Conservation (phyloP, 129 eudicot genomes). For the Arctium minus region DNA sequence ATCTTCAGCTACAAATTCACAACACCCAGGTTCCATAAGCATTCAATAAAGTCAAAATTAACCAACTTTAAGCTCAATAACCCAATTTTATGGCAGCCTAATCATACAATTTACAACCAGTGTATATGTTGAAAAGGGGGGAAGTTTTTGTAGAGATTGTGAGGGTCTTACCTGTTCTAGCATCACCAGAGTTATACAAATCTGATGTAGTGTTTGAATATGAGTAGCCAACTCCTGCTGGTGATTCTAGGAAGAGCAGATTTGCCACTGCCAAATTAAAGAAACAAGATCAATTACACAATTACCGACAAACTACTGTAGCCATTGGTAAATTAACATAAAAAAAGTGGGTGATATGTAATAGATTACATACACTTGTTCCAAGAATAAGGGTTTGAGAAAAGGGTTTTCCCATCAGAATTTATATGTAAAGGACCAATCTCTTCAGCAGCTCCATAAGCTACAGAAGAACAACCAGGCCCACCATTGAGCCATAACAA, state of each 20-base stretch:
- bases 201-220: constrained; percentile 84
- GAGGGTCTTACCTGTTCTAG: constrained; percentile 61
- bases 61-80: constrained; percentile 21
- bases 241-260: constrained; percentile 95
- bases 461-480: constrained; percentile 99
- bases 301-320: background rate
- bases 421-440: constrained; percentile 86
- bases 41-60: constrained; percentile 17
- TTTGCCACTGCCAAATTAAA: constrained; percentile 77
- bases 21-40: constrained; percentile 26
- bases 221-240: constrained; percentile 98
- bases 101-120: background rate
- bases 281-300: constrained; percentile 21
- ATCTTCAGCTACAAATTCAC: constrained; percentile 74
- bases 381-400: constrained; percentile 82
- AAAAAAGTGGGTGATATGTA: background rate
- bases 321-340: background rate
- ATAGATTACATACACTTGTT: constrained; percentile 64
- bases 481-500: constrained; percentile 99
- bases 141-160: constrained; percentile 1
- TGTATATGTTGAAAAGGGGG: constrained; percentile 6
- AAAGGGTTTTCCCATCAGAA: constrained; percentile 81
- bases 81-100: constrained; percentile 1
- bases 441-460: constrained; percentile 99
- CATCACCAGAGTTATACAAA: constrained; percentile 78